Base-by-base conservation (phyloP, 1,284 basidiomycete genomes). In the Agaricales sp. region DNA sequence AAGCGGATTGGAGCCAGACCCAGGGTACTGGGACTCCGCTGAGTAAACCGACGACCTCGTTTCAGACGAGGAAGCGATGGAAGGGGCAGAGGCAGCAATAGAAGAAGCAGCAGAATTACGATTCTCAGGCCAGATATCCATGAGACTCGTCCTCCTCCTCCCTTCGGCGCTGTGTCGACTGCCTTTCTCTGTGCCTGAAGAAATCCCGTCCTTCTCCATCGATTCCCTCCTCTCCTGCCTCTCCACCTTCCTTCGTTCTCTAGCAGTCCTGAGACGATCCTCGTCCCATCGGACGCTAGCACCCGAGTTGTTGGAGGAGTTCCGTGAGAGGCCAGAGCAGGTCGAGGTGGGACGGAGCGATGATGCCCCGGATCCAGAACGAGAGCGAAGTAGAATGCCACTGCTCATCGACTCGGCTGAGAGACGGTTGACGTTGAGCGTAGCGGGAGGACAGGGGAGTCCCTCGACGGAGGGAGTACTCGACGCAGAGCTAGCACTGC, bases 261-360 rank as follows among this genome's bases (percentile, higher is more conserved):
- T 74, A 3, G 73, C 74, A 1, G 71, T 77, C 57, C 75, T 67
- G 43, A 84, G 54, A 1, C 74, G 72, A 1, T 70, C 72, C 57
- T 86, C 85, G 53, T 83, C 80, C 83, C 84, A 86, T 44, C 68
- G 64, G 3, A 86, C 72, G 37, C 67, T 71, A 8, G 60, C 67
- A 24, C 61, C 67, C 14, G 72, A 71, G 52, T 70, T 72, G n/a
- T 69, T 70, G 1, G 73, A 73, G 2, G 74, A 76, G 4, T 57
- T 51, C 14, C 75, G 63, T 3, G 75, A 79, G 21, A 61, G 59
- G 13, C 68, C 70, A 0, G 80, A 82, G 0, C 71, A 67, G 0
- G 71, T 68, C 0, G 80, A 83, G 41, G 72, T 55, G 1, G 82
- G 82, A 0, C 80, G 68, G 21, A 84, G 61, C 4, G 79, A 82